Evolutionary conservation across 2,329 filamentous ascomycete species (phyloP).

Genomic region (Sclerotinia spermophila): DNA sequence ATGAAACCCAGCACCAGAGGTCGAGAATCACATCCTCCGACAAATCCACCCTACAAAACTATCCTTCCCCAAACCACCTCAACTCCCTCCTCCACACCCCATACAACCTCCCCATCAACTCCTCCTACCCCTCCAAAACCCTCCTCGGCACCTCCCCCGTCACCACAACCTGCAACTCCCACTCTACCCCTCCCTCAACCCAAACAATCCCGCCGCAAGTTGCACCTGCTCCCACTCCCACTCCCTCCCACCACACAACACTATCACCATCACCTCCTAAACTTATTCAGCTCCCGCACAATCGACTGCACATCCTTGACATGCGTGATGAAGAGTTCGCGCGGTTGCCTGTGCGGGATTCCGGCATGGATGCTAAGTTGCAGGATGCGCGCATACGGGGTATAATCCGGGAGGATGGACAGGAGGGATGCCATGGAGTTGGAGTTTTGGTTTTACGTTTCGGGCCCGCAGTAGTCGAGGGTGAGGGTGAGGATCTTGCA

Average conservation of each 20-base stretch:
- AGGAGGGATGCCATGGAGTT: background rate
- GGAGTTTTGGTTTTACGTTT: background rate
- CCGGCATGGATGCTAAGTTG: background rate
- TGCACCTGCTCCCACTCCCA: background rate
- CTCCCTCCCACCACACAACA: no score
- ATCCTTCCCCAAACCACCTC: background rate
- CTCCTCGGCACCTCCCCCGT: background rate
- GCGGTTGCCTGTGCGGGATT: background rate
- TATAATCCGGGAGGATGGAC: background rate
- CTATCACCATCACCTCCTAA: no score
- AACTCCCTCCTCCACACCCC: background rate
- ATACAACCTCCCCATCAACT: background rate
- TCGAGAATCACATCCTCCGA: background rate
- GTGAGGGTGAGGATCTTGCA: background rate
- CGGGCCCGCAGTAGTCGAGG: background rate
- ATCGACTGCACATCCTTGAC: background rate
- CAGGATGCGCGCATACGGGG: background rate
- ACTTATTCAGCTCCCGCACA: background rate
- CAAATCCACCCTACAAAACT: background rate
- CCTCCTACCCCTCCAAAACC: background rate
- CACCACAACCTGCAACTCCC: background rate
- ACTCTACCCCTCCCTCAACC: background rate
- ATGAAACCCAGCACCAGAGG: background rate
- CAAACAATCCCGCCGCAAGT: background rate
- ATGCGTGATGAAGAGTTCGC: background rate